Evolutionary conservation across 2,329 filamentous ascomycete species (phyloP).

Genomic region (Orbilia oligospora): DNA sequence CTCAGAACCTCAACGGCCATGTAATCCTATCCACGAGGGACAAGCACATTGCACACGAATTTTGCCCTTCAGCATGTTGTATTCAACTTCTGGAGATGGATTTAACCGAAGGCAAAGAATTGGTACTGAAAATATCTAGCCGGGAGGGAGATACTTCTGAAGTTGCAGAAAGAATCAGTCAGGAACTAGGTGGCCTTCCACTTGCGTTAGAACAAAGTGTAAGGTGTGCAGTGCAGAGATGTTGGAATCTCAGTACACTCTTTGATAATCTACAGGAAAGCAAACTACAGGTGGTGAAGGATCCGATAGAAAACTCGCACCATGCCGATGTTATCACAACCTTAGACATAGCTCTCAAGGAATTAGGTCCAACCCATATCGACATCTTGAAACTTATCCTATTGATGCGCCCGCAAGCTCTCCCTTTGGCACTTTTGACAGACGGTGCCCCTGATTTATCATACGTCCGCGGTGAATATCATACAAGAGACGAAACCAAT

Average conservation of each 20-base stretch:
- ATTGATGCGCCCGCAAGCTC: slow-evolving; percentile 27
- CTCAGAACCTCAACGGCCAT: slow-evolving; percentile 14
- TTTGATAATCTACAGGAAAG: slow-evolving; percentile 12
- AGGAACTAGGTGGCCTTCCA: slow-evolving; percentile 25
- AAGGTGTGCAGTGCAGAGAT: slow-evolving; percentile 1
- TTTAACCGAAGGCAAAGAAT: slow-evolving; percentile 17
- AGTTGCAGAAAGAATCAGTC: slow-evolving; percentile 27
- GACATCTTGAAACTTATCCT: slow-evolving; percentile 15
- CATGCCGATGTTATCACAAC: slow-evolving; percentile 25
- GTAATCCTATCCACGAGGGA: slow-evolving; percentile 28
- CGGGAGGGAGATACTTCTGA: not conserved
- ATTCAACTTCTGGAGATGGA: slow-evolving; percentile 29
- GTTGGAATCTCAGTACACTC: not conserved
- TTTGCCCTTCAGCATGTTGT: not conserved
- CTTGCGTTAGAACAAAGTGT: slow-evolving; percentile 26
- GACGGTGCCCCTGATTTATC: slow-evolving; percentile 13
- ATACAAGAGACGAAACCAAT: no score
- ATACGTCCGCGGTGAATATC: no score
- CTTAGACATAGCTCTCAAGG: slow-evolving; percentile 17
- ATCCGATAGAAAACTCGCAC: not conserved
- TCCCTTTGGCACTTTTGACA: slow-evolving; percentile 17
- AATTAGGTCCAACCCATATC: slow-evolving; percentile 1
- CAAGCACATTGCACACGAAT: slow-evolving; percentile 11
- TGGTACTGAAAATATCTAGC: slow-evolving; percentile 16
- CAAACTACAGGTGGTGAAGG: not conserved